phyloP scores from a whole-genome alignment of 1,284 basidiomycete genomes.

The Inonotus obliquus region DNA sequence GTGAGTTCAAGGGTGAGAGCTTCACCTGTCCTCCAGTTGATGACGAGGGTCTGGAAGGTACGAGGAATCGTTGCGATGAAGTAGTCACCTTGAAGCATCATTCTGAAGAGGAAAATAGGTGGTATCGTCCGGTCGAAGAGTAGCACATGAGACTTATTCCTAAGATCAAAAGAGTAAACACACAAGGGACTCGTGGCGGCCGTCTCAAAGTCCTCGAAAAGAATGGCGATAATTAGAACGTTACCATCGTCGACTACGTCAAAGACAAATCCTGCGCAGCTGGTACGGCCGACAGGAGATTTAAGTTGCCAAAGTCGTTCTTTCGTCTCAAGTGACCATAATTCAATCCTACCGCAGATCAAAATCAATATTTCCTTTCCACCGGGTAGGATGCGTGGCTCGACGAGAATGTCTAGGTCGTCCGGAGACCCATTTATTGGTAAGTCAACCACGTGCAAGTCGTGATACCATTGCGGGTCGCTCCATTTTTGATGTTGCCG shows the following conservation, averaged over 20 bases:
- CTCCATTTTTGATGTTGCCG: background rate
- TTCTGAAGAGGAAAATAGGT: background rate
- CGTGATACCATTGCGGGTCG: background rate
- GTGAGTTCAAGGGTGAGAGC: background rate
- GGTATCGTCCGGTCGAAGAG: constrained; percentile 1
- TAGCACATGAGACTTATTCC: background rate
- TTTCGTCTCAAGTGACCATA: constrained; percentile 4
- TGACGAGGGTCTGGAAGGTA: constrained; percentile 2
- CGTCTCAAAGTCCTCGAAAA: background rate
- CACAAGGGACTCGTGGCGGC: background rate
- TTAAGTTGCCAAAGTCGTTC: background rate
- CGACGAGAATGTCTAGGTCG: background rate
- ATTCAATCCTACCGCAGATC: constrained; percentile 1
- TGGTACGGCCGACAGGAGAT: background rate
- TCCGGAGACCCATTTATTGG: background rate
- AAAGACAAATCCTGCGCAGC: background rate
- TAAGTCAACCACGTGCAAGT: background rate
- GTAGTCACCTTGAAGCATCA: constrained; percentile 6
- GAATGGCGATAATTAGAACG: background rate
- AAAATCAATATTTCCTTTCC: constrained; percentile 1
- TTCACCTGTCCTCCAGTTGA: constrained; percentile 8
- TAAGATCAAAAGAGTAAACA: constrained; percentile 4
- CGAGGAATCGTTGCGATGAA: constrained; percentile 1
- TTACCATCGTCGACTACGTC: background rate
- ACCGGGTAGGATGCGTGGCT: constrained; percentile 9